phyloP scores from a whole-genome alignment of 2,329 filamentous ascomycete genomes.

The Penicillium sp. region DNA sequence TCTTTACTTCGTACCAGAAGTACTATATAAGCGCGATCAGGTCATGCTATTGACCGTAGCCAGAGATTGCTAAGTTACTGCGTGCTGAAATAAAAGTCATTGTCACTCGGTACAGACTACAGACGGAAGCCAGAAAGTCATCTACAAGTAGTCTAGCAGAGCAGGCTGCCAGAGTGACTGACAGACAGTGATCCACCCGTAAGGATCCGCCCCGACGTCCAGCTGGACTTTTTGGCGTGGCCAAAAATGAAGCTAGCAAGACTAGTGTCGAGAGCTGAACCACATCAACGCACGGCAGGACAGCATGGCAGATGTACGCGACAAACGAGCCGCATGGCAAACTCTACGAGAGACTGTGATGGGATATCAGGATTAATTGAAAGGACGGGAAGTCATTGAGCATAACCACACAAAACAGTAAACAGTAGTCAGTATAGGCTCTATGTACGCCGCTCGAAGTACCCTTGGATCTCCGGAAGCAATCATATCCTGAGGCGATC shows the following conservation, averaged over 20 bases:
- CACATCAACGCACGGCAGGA: not conserved
- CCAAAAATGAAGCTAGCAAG: conserved; percentile 11
- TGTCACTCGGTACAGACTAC: too few species aligned
- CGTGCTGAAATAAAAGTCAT: too few species aligned
- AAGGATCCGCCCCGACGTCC: not conserved
- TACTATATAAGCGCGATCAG: not conserved
- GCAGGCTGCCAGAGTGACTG: not conserved
- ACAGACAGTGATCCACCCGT: not conserved
- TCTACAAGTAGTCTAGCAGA: not conserved
- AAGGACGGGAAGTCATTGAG: not conserved
- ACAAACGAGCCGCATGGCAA: conserved; percentile 16
- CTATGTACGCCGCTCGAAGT: not conserved
- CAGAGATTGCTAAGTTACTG: not conserved
- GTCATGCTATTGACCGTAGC: not conserved
- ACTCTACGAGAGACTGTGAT: not conserved
- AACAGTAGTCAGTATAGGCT: not conserved
- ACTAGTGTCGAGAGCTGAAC: conserved; percentile 1
- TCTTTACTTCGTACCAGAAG: not conserved
- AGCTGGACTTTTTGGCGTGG: conserved; percentile 12
- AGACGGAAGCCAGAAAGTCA: not conserved
- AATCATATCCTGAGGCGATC: not conserved
- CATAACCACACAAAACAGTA: not conserved
- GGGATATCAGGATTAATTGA: not conserved
- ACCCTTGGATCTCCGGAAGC: not conserved
- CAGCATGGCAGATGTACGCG: conserved; percentile 2